These are phyloP conservation scores for Cenchrus fungigraminus DNA, from an alignment of 176 grass and related monocot genomes.

Conservation along the genomic window DNA sequence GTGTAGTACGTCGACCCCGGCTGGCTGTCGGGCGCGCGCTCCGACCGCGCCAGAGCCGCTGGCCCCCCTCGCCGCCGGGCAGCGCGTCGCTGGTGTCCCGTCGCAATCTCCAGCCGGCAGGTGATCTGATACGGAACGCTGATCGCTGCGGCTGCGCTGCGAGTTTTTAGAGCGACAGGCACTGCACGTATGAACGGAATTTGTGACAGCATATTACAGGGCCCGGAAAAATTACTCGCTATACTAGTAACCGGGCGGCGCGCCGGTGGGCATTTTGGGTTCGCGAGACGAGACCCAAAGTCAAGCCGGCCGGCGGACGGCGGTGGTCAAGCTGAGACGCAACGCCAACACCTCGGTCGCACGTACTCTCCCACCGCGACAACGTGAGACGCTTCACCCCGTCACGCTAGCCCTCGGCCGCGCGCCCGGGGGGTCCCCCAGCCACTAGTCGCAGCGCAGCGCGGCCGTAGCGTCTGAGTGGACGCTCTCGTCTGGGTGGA, in stretches of 20 bases:
- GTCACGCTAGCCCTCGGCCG: neutral
- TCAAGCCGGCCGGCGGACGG: constrained; percentile 31
- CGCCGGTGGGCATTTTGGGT: neutral
- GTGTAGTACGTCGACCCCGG: neutral
- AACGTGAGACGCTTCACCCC: neutral
- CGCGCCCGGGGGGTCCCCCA: neutral
- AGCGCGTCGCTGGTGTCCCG: neutral
- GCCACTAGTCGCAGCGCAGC: neutral
- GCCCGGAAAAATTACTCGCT: neutral
- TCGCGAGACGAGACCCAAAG: neutral
- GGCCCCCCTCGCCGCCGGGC: constrained; percentile 28
- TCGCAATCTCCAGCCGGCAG: constrained; percentile 10
- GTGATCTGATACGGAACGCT: neutral
- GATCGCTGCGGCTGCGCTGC: neutral
- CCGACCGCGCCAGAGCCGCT: neutral
- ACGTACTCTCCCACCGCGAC: neutral
- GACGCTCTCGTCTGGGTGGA: neutral
- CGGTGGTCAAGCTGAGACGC: constrained; percentile 35
- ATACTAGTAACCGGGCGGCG: constrained; percentile 21
- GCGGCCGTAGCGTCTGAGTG: neutral
- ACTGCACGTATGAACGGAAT: neutral
- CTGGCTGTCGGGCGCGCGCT: neutral
- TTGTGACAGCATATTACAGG: neutral
- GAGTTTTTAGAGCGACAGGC: neutral
- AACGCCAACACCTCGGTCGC: neutral